Percentiles rank a stretch among this genome's conserved stretches.
These are phyloP conservation scores for Juncus inflexus DNA, from an alignment of 176 grass and related monocot species.

Conservation along the genomic window DNA sequence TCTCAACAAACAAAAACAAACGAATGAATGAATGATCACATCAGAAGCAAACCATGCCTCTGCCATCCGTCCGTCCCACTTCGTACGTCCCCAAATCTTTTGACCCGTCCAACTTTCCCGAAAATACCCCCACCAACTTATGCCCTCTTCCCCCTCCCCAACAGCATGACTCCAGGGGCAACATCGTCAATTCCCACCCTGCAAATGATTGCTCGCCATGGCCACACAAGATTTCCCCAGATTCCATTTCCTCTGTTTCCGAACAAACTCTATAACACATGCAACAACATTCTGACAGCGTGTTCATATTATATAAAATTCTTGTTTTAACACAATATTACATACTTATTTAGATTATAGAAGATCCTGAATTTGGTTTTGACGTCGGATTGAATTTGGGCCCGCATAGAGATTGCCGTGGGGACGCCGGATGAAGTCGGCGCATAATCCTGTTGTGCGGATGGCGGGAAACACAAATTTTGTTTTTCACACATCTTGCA, in stretches of 20 bases:
- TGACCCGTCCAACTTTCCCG: slow-evolving; percentile 13
- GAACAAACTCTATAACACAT: too few relatives aligned
- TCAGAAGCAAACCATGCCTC: slow-evolving; percentile 23
- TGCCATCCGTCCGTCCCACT: slow-evolving; percentile 14
- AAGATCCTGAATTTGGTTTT: slow-evolving; percentile 4
- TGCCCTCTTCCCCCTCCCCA: neutral
- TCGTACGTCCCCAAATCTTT: slow-evolving; percentile 19
- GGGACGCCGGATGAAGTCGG: neutral
- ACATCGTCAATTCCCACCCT: slow-evolving; percentile 1
- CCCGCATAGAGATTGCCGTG: neutral
- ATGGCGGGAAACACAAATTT: slow-evolving; percentile 21
- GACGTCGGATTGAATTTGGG: slow-evolving; percentile 27
- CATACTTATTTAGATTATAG: too few relatives aligned
- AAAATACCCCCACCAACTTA: neutral
- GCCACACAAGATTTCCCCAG: slow-evolving; percentile 10
- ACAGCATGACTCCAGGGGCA: neutral
- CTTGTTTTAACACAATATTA: too few relatives aligned
- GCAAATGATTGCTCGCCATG: slow-evolving; percentile 27
- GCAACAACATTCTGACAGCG: too few relatives aligned
- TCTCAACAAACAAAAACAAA: neutral
- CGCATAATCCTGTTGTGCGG: slow-evolving; percentile 8
- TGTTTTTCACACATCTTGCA: too few relatives aligned
- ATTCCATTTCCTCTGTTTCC: too few relatives aligned
- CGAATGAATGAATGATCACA: slow-evolving; percentile 17
- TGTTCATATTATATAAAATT: too few relatives aligned